A percentile compares a stretch with the other conserved stretches of the same genome.
Conservation (phyloP, 768 basidiomycete species). For the Cantharellus anzutake region DNA sequence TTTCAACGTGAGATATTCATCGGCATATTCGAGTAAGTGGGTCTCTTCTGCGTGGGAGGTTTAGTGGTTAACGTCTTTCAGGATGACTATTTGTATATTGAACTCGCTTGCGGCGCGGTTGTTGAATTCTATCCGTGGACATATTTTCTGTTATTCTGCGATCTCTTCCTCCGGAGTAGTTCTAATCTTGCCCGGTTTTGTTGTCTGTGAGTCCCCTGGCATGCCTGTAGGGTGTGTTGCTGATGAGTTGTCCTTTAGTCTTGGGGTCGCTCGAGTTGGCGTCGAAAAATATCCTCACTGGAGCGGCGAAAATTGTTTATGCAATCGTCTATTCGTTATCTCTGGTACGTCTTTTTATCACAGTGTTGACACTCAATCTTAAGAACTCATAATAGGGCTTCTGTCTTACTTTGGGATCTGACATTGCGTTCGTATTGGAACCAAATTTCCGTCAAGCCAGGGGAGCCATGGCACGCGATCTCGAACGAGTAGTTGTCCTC, state of each 20-base stretch:
- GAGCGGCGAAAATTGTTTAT: constrained; percentile 53
- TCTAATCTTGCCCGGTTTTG: constrained; percentile 76
- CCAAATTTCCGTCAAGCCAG: constrained; percentile 27
- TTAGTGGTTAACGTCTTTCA: constrained; percentile 15
- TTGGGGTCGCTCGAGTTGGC: constrained; percentile 70
- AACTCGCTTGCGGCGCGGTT: constrained; percentile 70
- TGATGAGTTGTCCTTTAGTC: constrained; percentile 25
- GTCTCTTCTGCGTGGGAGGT: constrained; percentile 7
- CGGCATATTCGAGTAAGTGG: constrained; percentile 76
- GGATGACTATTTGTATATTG: constrained; percentile 64
- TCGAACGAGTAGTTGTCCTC: constrained; percentile 30
- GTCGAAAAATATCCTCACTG: constrained; percentile 70
- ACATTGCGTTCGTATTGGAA: constrained; percentile 59
- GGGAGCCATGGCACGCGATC: constrained; percentile 33
- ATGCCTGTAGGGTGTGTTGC: background rate
- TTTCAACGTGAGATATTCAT: constrained; percentile 34
- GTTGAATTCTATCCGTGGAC: constrained; percentile 53
- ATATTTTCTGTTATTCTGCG: constrained; percentile 80
- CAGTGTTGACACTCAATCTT: background rate
- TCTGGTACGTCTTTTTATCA: constrained; percentile 16
- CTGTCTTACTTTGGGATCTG: constrained; percentile 67
- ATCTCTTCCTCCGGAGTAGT: constrained; percentile 79
- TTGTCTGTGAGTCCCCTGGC: constrained; percentile 38
- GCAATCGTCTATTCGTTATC: constrained; percentile 77
- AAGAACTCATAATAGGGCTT: constrained; percentile 32